Percentiles rank a stretch among this genome's conserved stretches.
Evolutionary conservation across 75 land plant genomes (phyloP).

Genomic region (Pseudotsuga menziesii): DNA sequence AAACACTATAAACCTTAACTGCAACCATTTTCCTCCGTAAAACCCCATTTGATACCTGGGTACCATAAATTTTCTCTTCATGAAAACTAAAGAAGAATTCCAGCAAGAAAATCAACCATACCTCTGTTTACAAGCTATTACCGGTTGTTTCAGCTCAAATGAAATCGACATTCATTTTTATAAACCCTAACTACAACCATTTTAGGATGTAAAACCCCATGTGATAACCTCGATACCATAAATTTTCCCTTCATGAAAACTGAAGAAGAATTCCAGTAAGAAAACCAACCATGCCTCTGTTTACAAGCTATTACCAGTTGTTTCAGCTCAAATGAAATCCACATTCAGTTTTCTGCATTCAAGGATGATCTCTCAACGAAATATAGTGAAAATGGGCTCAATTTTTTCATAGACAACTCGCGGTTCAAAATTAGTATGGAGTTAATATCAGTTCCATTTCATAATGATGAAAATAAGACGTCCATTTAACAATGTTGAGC

Average conservation of each 20-base stretch:
- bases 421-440: too few relatives aligned
- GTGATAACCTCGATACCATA: neutral
- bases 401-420: neutral
- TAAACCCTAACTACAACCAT: neutral
- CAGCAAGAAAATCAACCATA: neutral
- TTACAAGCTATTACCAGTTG: neutral
- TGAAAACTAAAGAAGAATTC: neutral
- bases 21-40: neutral
- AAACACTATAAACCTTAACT: neutral
- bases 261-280: neutral
- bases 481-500: neutral
- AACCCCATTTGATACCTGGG: neutral
- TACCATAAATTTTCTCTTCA: neutral
- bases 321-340: neutral
- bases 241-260: neutral
- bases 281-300: conserved; percentile 3
- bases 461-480: neutral
- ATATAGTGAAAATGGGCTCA: neutral
- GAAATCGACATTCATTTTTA: too few relatives aligned
- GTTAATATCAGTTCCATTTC: neutral
- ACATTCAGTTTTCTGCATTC: neutral
- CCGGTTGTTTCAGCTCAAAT: neutral
- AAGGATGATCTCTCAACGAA: neutral
- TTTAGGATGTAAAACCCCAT: neutral
- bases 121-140: neutral